Conservation (phyloP, 2,329 filamentous ascomycete genomes). For the Aspergillus bombycis region DNA sequence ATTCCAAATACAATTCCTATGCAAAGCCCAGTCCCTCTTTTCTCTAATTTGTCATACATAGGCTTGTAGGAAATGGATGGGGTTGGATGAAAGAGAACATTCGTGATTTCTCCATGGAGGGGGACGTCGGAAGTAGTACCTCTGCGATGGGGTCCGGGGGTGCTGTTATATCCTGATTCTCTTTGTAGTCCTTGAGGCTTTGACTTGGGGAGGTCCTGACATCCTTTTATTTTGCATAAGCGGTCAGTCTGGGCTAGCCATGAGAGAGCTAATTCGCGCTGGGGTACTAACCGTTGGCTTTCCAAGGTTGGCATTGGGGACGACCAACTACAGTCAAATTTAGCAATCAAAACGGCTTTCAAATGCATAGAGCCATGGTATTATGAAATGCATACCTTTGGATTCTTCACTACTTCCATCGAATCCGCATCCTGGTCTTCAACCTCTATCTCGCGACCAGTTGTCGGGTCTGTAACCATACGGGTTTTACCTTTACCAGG, state of each 20-base stretch:
- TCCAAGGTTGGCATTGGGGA: constrained; percentile 87
- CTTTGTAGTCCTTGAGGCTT: constrained; percentile 76
- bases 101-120: constrained; percentile 95
- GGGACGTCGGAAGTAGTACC: constrained; percentile 88
- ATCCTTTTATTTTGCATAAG: constrained; percentile 43
- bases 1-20: constrained; percentile 72
- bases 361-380: neutral
- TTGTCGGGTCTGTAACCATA: constrained; percentile 82
- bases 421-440: constrained; percentile 75
- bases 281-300: constrained; percentile 62
- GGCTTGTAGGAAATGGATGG: constrained; percentile 88
- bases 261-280: neutral
- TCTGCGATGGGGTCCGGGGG: constrained; percentile 83
- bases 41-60: constrained; percentile 77
- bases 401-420: constrained; percentile 71
- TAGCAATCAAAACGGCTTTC: neutral
- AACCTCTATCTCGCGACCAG: constrained; percentile 82
- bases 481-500: constrained; percentile 51
- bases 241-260: neutral
- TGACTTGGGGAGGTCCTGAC: constrained; percentile 73
- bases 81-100: constrained; percentile 92
- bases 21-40: constrained; percentile 71
- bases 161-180: constrained; percentile 85
- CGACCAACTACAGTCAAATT: constrained; percentile 61
- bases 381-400: constrained; percentile 55